Conservation (phyloP, 2,329 filamentous ascomycete species). For the Zopfia rhizophila region DNA sequence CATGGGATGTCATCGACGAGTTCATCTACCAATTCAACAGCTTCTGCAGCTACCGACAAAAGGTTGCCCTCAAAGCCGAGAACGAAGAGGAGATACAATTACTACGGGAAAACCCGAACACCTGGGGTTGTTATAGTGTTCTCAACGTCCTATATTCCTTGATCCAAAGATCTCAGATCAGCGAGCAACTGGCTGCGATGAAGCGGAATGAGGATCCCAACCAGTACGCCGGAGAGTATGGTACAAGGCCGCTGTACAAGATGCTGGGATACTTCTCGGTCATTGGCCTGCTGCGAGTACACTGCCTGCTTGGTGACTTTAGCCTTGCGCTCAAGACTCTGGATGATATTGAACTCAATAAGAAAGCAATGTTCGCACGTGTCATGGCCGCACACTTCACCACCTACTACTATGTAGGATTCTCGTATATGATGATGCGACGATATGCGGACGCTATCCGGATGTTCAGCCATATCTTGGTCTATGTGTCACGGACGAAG, state of each 20-base stretch:
- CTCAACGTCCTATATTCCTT: constrained; percentile 99
- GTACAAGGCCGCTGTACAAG: constrained; percentile 91
- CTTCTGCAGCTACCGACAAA: constrained; percentile 96
- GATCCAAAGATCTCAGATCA: constrained; percentile 98
- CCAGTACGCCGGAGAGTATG: constrained; percentile 93
- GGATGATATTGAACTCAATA: constrained; percentile 99
- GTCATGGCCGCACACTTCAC: constrained; percentile 99
- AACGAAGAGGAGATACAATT: constrained; percentile 94
- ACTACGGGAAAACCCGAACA: constrained; percentile 96
- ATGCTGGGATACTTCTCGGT: constrained; percentile 99
- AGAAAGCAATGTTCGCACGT: constrained; percentile 99
- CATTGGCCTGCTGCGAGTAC: constrained; percentile 93
- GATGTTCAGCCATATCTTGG: constrained; percentile 99
- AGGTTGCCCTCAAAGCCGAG: constrained; percentile 81
- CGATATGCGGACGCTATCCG: constrained; percentile 98
- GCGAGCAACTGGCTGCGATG: constrained; percentile 93
- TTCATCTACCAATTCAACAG: constrained; percentile 99
- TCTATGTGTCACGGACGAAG: constrained; percentile 99
- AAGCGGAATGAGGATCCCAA: constrained; percentile 92
- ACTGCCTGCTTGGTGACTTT: constrained; percentile 97
- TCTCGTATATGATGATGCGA: constrained; percentile 99
- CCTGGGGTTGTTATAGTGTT: constrained; percentile 99
- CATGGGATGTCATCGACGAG: constrained; percentile 99
- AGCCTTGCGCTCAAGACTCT: constrained; percentile 98
- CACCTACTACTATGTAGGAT: constrained; percentile 99